Evolutionary conservation across 2,329 filamentous ascomycete species (phyloP).

Genomic region (Paecilomyces variotii): DNA sequence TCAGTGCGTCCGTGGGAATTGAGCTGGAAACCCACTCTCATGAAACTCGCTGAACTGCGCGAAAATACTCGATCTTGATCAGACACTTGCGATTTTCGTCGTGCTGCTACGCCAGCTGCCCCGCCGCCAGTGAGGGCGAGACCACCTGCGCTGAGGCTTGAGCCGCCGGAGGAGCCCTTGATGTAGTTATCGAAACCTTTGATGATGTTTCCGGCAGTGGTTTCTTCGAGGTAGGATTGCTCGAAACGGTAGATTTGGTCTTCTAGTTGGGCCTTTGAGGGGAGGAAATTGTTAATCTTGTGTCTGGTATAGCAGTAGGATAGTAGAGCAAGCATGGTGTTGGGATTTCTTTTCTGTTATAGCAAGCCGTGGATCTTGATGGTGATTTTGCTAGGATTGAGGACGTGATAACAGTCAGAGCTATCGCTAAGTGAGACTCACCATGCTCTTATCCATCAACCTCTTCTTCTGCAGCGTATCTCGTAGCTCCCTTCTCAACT

Average conservation of each 20-base stretch:
- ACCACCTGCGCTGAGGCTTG: slow-evolving; percentile 21
- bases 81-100: slow-evolving; percentile 37
- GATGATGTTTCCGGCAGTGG: slow-evolving; percentile 85
- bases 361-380: no score
- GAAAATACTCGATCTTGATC: slow-evolving; percentile 43
- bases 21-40: slow-evolving; percentile 24
- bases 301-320: neutral
- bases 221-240: slow-evolving; percentile 82
- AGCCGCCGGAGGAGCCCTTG: slow-evolving; percentile 65
- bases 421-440: slow-evolving; percentile 23
- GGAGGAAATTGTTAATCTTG: neutral
- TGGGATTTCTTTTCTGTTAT: neutral
- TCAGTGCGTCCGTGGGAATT: neutral
- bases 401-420: neutral
- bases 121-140: slow-evolving; percentile 22
- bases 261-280: slow-evolving; percentile 54
- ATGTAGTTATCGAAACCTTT: slow-evolving; percentile 97
- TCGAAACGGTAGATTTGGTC: slow-evolving; percentile 79
- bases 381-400: no score
- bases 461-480: slow-evolving; percentile 60
- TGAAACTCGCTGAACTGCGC: slow-evolving; percentile 41
- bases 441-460: slow-evolving; percentile 53
- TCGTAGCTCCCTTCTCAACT: slow-evolving; percentile 58
- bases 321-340: neutral
- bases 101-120: slow-evolving; percentile 13